Evolutionary conservation across 768 basidiomycete species (phyloP), one percentile per base, ranked within the genome.

Genomic region (Porphyrellus cyaneotinctus): DNA sequence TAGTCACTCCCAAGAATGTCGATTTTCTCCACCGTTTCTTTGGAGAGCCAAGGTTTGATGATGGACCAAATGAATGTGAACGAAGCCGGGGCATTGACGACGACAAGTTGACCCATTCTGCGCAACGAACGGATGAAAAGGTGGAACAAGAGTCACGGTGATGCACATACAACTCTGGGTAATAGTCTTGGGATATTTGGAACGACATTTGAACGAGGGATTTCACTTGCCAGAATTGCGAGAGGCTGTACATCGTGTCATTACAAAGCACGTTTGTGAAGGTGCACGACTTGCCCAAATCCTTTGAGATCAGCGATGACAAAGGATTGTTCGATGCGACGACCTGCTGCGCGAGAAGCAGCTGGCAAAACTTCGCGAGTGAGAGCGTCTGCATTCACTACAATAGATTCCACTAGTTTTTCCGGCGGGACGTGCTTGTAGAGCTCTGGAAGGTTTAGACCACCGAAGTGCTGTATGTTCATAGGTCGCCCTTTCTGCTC

Each of bases 131-230:
- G n/a, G 36, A 37, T 52, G 13, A 53, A 31, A 18, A 26, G 12
- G 22, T 17, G 20, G 4, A 43, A 41, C 6, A 32, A 46, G 7
- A 10, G 35, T 6, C 7, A n/a, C 20, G 13, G 7, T 17, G 23
- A 20, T 38, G n/a, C 23, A 63, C 79, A 48, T 63, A 88, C 86
- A 84, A 83, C 64, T 90, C 87, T 2, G 87, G 87, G 57, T 77
- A 89, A 67, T 86, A 89, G 59, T 87, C 85, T 66, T 89, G 87
- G 2, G 86, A 88, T 50, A 89, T 74, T 58, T 88, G 85, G 65
- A 89, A 86, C 8, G 83, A 80, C 45, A 67, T 71, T 44, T 80
- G 74, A 22, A 77, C 77, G n/a, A 88, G 72, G 39, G 75, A 70
- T 64, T 84, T 87, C 73, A 87, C 82, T 60, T 87, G 81, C 87